Evolutionary conservation across 768 basidiomycete species (phyloP).

Genomic region (Saitozyma podzolica): DNA sequence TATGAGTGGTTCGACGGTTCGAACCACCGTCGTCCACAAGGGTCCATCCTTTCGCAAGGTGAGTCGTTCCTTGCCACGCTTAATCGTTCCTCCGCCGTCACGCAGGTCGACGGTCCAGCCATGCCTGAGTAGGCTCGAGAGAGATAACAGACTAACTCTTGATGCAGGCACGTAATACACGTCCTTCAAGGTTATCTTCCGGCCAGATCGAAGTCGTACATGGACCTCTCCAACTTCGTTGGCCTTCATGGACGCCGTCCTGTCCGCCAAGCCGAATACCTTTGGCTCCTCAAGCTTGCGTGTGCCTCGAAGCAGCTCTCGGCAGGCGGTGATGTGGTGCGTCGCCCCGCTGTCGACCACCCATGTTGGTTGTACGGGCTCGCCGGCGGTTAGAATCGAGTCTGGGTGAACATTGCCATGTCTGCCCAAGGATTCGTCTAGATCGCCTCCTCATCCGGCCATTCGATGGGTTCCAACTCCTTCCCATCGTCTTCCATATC

Average conservation of each 20-base stretch:
- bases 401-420: no score
- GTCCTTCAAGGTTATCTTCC: background rate
- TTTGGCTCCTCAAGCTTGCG: constrained; percentile 1
- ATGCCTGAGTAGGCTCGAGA: constrained; percentile 1
- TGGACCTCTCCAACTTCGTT: background rate
- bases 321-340: constrained; percentile 11
- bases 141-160: constrained; percentile 4
- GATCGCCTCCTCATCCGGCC: no score
- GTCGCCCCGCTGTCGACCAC: constrained; percentile 11
- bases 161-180: background rate
- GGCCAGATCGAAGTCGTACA: background rate
- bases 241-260: background rate
- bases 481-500: background rate
- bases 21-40: no score
- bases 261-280: constrained; percentile 9
- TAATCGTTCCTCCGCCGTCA: no score
- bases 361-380: constrained; percentile 1
- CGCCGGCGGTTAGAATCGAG: background rate
- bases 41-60: no score
- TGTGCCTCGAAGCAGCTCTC: constrained; percentile 1
- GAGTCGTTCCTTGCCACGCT: no score
- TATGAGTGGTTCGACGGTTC: no score
- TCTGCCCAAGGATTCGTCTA: no score
- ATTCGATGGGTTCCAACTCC: no score
- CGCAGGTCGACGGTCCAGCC: no score